Base-by-base conservation (phyloP, 371 early-diverging fungal species). In the Haplosporangium sp. region DNA sequence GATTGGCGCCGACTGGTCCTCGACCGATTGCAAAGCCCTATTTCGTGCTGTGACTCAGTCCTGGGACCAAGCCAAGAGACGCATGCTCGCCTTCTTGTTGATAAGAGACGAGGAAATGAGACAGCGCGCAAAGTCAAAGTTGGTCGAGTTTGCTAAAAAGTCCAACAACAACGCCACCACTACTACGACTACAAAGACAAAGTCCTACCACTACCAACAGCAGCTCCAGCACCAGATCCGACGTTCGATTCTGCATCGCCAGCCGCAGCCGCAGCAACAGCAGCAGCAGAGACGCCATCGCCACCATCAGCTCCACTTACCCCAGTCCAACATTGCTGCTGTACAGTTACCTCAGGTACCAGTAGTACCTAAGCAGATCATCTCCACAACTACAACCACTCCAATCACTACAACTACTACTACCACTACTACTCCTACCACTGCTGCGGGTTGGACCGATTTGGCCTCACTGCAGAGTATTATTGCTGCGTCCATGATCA, bases 1-100 rank as follows among this genome's bases (percentile, higher is more conserved):
- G 77, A 76, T 76, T 47, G 77, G 77, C 8, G 67, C 71, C 12
- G 77, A 76, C 57, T 76, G 77, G 77, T 70, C 77, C 14, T 76
- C 77, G 1, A 14, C 58, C 6, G 67, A 76, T 41, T 76, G 77
- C 64, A 76, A 76, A 48, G 70, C 77, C 16, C 77, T 76, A 2
- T 76, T 76, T 42, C 56, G 77, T 11, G 70, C 77, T 14, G 67
- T 76, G 20, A 76, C 77, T 45, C 71, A 70, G 47, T 66, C 64
- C 21, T 76, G 77, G 77, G 77, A 76, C 45, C 67, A 66, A 38
- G 59, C 52, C 52, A 70, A 67, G 57, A 58, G 77, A 23, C 70
- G 77, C 29, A 76, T 76, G 64, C 48, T 76, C 1, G 77, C 77
- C 14, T 76, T 70, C 53, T 58, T 76, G 52, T 61, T 76, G 23